Base-by-base conservation (phyloP, 805 yeast species). In the Torulaspora maleeae region DNA sequence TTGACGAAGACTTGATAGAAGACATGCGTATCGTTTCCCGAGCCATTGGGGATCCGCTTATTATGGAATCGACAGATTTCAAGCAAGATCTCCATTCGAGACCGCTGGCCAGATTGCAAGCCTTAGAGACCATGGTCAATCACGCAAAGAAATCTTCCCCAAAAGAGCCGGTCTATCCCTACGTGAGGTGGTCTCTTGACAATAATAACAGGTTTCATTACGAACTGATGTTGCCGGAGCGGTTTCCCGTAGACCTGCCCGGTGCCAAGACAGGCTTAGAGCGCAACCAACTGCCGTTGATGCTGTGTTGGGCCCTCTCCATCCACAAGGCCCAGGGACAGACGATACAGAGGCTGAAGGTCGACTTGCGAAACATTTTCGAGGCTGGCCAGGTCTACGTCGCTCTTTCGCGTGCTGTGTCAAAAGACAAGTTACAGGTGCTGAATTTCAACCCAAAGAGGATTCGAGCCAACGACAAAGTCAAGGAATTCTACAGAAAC, bases 281-380 rank as follows among this genome's bases (percentile, higher is more conserved):
- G 6, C 71, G 90, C 57, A 59, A 51, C 0, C 95, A 86, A 59
- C 53, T 84, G 2, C 95, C 95, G 1, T 67, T 86, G 25, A 69
- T 83, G 45, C 66, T 86, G 29, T 80, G 93, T 19, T 86, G 93
- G 93, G 89, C 95, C 0, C 63, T 86, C 53, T 86, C 93, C 0
- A 86, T 86, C 41, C 95, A 86, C 59, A 86, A 86, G 60, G 79
- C 93, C 0, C 95, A 86, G 61, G 95, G 95, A 2, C 95, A 86
- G 66, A 84, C 95, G 0, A 73, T 86, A 36, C 80, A 77, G 34
- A 64, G 86, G 50, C 80, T 86, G 3, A 78, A 77, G 50, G 87
- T 86, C 10, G 90, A 86, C 56, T 63, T 86, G 38, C 70, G 75
- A 20, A 76, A 72, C 51, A 76, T 79, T 20, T 86, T 86, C 54